These are phyloP conservation scores for Polyporus arcularius DNA, from an alignment of 768 basidiomycete genomes.

Conservation along the genomic window DNA sequence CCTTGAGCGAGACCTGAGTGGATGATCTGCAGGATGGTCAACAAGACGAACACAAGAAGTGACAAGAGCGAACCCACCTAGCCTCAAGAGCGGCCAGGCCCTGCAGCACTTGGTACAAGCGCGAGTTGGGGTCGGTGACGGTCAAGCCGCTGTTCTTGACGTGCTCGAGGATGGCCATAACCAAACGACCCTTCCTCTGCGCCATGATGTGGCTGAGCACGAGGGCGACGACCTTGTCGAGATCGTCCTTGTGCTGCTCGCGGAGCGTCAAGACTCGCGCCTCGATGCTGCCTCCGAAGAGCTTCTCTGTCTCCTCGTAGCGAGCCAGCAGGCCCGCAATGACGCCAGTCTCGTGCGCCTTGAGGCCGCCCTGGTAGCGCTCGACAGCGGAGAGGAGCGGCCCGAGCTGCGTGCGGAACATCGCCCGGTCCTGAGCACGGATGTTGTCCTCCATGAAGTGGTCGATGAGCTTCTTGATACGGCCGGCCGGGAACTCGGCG, in stretches of 20 bases:
- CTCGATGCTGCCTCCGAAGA: conserved; percentile 95
- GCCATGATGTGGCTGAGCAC: conserved; percentile 97
- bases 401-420: conserved; percentile 73
- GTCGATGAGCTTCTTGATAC: conserved; percentile 85
- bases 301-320: conserved; percentile 85
- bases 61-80: conserved; percentile 51
- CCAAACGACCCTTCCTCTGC: conserved; percentile 86
- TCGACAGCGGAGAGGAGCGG: conserved; percentile 76
- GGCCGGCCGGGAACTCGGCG: conserved; percentile 87
- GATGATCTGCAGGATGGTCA: conserved; percentile 60
- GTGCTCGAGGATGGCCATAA: conserved; percentile 84
- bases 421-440: conserved; percentile 74
- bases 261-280: conserved; percentile 87
- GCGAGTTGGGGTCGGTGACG: conserved; percentile 73
- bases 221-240: conserved; percentile 82
- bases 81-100: conserved; percentile 86
- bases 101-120: conserved; percentile 75
- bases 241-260: conserved; percentile 89
- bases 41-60: not conserved
- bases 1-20: conserved; percentile 89
- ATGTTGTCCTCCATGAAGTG: conserved; percentile 81
- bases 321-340: conserved; percentile 75
- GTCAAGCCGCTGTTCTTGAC: conserved; percentile 81
- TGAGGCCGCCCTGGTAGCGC: conserved; percentile 78
- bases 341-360: conserved; percentile 80